Conservation (phyloP, 1,284 basidiomycete genomes). For the Sphaerobolus stellatus region DNA sequence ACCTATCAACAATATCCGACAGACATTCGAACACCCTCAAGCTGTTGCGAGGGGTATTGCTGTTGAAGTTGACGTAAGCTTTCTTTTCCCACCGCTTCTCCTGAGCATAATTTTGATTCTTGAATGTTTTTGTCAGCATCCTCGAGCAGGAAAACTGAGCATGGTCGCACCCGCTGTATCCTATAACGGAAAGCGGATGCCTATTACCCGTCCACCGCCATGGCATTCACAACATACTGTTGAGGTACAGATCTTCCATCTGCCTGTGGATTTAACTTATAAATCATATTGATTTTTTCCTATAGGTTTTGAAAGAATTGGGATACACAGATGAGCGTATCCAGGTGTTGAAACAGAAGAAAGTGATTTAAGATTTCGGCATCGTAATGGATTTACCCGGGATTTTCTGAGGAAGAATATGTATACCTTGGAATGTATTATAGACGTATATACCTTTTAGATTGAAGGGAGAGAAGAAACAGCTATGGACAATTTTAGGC, state of each 20-base stretch:
- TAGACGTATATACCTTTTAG: too few species aligned
- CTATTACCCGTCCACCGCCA: slow-evolving; percentile 73
- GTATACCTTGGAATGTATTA: too few species aligned
- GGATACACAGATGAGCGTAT: slow-evolving; percentile 64
- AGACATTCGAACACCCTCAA: slow-evolving; percentile 93
- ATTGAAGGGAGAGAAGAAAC: neutral
- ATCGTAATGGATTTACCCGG: too few species aligned
- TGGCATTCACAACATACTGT: slow-evolving; percentile 82
- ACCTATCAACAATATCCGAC: slow-evolving; percentile 88
- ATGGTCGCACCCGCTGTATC: slow-evolving; percentile 83
- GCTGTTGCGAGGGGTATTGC: slow-evolving; percentile 63
- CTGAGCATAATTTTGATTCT: neutral
- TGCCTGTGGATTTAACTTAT: neutral
- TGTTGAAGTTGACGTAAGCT: slow-evolving; percentile 58
- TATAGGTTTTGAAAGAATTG: slow-evolving; percentile 65
- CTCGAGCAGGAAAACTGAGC: slow-evolving; percentile 80
- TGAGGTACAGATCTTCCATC: slow-evolving; percentile 49
- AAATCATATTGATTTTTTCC: neutral
- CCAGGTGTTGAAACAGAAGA: slow-evolving; percentile 47
- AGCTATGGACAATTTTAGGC: too few species aligned
- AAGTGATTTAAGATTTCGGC: slow-evolving; percentile 48
- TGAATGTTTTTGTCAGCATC: slow-evolving; percentile 48
- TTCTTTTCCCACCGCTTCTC: slow-evolving; percentile 16
- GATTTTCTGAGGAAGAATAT: too few species aligned
- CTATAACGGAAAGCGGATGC: slow-evolving; percentile 84